Evolutionary conservation across 306 rosid species (phyloP), one percentile per base, ranked within the genome.

Genomic region (Cicer arietinum): DNA sequence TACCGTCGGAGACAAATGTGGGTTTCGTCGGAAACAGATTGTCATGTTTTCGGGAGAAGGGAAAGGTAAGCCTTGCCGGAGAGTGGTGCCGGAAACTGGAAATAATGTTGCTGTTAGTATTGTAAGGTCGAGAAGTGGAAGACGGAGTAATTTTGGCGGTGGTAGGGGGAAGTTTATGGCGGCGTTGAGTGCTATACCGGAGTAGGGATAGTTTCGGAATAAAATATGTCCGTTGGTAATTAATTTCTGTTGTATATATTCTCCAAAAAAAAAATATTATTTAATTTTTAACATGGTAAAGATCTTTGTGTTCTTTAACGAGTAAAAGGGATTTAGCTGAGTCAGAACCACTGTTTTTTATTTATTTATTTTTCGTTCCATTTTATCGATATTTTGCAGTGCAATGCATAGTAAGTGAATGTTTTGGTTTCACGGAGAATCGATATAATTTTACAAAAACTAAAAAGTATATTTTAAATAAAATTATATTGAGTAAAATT

Each of bases 121-220:
- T 35, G 78, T 52, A 37, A 72, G 67, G 46, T 37, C 71, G 10
- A 84, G 76, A 39, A 73, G 76, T 35, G 79, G 79, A 14, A 69
- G 76, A 65, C 42, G 77, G 10, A 1, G 50, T 7, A 68, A 35
- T 9, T 12, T 0, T 11, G 76, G 90, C 1, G 77, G 88, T 6
- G 68, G 80, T 2, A 51, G 79, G 1, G 66, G 80, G 2, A 83
- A 80, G 25, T 82, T 79, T 7, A 9, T 72, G 42, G 88, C 84
- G 10, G 65, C 69, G 78, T 82, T 94, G 88, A 71, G 73, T 63
- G 61, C 89, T 0, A 92, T 94, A 30, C 92, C 91, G 22, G 99
- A 94, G 73, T 88, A 87, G 63, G 84, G 84, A 71, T 75, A 81
- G 61, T 76, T 66, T 76, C 14, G 90, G 86, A 77, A 76, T 47